Percentiles rank a stretch among this genome's conserved stretches.
Evolutionary conservation across 1,139 yeast genomes (phyloP).

Genomic region (Hyphopichia burtonii): DNA sequence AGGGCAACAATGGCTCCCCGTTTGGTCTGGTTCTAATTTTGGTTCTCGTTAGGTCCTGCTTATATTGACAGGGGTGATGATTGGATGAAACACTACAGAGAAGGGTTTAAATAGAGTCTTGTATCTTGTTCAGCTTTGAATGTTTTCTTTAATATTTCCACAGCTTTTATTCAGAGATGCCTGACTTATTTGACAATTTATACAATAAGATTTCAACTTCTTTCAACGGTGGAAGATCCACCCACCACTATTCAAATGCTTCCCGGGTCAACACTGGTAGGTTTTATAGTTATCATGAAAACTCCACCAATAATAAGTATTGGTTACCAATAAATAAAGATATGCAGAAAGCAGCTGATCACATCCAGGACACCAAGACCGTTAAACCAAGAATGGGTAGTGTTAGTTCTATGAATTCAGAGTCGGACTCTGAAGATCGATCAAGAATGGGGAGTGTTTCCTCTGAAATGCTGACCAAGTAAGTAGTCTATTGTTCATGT

Average conservation of each 20-base stretch:
- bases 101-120: too few relatives aligned
- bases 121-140: too few relatives aligned
- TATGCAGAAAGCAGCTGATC: slow-evolving; percentile 1
- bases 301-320: slow-evolving; percentile 38
- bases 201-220: slow-evolving; percentile 31
- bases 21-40: too few relatives aligned
- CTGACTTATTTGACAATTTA: slow-evolving; percentile 44
- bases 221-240: slow-evolving; percentile 34
- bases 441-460: slow-evolving; percentile 17
- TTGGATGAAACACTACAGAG: too few relatives aligned
- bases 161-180: slow-evolving; percentile 22
- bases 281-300: slow-evolving; percentile 36
- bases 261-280: slow-evolving; percentile 40
- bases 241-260: slow-evolving; percentile 29
- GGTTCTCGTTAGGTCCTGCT: too few relatives aligned
- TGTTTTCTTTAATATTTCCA: too few relatives aligned
- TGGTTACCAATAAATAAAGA: slow-evolving; percentile 32
- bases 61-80: too few relatives aligned
- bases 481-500: neutral
- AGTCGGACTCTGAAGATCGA: slow-evolving; percentile 9
- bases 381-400: slow-evolving; percentile 20
- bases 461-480: slow-evolving; percentile 9
- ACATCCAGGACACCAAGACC: slow-evolving; percentile 3
- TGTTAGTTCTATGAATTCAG: slow-evolving; percentile 13
- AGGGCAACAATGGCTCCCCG: too few relatives aligned